Evolutionary conservation across 2,329 filamentous ascomycete species (phyloP).

Genomic region (Xylariomycetidae sp.): DNA sequence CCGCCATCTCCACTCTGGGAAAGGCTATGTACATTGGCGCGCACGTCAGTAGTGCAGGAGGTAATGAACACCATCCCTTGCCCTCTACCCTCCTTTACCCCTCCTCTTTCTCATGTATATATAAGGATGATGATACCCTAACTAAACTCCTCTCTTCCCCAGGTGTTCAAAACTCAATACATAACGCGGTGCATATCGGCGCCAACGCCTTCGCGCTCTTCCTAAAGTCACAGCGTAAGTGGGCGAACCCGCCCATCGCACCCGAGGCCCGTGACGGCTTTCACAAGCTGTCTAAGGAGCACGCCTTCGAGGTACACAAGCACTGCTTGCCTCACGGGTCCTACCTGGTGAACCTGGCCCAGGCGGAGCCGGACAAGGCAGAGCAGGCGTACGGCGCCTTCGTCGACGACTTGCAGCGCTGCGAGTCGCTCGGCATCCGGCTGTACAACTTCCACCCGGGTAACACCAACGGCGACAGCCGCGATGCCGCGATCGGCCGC

Average conservation of each 20-base stretch:
- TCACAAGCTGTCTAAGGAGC: slow-evolving; percentile 59
- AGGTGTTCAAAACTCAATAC: slow-evolving; percentile 86
- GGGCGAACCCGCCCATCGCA: slow-evolving; percentile 76
- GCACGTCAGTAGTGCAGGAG: slow-evolving; percentile 86
- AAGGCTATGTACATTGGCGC: slow-evolving; percentile 79
- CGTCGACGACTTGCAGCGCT: slow-evolving; percentile 80
- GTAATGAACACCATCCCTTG: too few relatives aligned
- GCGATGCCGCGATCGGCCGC: slow-evolving; percentile 66
- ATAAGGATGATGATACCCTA: neutral
- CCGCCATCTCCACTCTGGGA: slow-evolving; percentile 58
- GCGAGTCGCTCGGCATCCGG: slow-evolving; percentile 77
- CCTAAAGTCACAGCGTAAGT: slow-evolving; percentile 94
- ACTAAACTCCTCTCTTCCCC: slow-evolving; percentile 12
- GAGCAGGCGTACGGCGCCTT: slow-evolving; percentile 83
- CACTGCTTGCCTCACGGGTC: slow-evolving; percentile 89
- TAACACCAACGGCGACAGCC: slow-evolving; percentile 64
- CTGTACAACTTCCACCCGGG: slow-evolving; percentile 99
- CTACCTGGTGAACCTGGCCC: slow-evolving; percentile 93
- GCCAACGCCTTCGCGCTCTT: slow-evolving; percentile 94
- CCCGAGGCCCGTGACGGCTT: slow-evolving; percentile 66
- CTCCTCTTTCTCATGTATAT: slow-evolving; percentile 2
- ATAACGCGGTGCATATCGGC: slow-evolving; percentile 74
- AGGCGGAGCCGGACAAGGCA: slow-evolving; percentile 73
- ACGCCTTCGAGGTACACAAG: slow-evolving; percentile 65
- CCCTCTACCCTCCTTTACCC: neutral